These are phyloP conservation scores for Aciculosporium take DNA, from an alignment of 2,329 filamentous ascomycete genomes.

Conservation along the genomic window DNA sequence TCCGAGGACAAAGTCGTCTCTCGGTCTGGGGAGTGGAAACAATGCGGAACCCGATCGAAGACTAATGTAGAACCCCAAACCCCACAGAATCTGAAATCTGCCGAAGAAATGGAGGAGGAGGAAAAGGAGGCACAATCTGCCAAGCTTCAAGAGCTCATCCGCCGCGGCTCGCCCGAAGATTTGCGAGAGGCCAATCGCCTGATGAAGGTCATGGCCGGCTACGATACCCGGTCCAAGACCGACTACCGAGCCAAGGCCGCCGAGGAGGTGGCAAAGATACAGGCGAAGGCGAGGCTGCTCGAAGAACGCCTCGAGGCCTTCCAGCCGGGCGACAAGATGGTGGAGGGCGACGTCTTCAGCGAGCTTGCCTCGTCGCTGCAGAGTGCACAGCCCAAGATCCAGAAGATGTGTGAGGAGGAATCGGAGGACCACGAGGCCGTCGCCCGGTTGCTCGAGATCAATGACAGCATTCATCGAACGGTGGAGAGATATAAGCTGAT, in stretches of 20 bases:
- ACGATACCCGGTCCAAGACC: constrained; percentile 87
- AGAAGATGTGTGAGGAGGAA: constrained; percentile 98
- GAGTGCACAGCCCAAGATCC: constrained; percentile 94
- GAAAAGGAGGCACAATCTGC: constrained; percentile 88
- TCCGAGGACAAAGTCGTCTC: no score
- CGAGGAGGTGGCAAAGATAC: constrained; percentile 85
- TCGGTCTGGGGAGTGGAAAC: no score
- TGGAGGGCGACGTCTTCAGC: constrained; percentile 54
- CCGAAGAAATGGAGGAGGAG: constrained; percentile 97
- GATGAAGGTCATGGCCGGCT: constrained; percentile 99
- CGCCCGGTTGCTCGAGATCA: constrained; percentile 88
- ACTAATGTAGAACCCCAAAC: no score
- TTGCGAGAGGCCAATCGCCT: constrained; percentile 91
- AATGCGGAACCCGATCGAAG: no score
- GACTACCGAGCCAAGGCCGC: constrained; percentile 97
- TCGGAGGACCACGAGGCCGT: constrained; percentile 94
- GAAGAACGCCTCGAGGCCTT: constrained; percentile 87
- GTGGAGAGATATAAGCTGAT: constrained; percentile 90
- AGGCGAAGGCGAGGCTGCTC: constrained; percentile 82
- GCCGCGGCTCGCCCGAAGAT: constrained; percentile 80
- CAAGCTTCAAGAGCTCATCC: constrained; percentile 94
- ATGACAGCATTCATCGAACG: constrained; percentile 95
- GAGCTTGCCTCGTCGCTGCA: constrained; percentile 81
- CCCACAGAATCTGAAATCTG: constrained; percentile 74
- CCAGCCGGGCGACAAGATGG: constrained; percentile 65